phyloP scores from a whole-genome alignment of 2,329 filamentous ascomycete genomes.

The Chaetomium strumarium region DNA sequence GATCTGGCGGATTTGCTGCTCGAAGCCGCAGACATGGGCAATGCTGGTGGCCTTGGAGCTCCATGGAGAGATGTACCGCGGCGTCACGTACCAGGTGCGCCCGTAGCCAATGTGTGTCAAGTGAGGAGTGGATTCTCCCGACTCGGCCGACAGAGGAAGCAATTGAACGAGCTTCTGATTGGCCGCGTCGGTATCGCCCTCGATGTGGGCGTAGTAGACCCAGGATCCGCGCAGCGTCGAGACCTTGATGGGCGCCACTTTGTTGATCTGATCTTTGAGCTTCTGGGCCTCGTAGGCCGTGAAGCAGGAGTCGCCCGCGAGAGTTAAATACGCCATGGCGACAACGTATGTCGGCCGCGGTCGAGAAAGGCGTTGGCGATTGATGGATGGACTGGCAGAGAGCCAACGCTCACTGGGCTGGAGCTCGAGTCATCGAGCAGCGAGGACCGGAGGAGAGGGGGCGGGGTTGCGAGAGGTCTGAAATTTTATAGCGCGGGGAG shows the following conservation, averaged over 20 bases:
- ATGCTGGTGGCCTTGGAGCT: slow-evolving; percentile 95
- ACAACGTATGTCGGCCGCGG: slow-evolving; percentile 7
- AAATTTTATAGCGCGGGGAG: slow-evolving; percentile 21
- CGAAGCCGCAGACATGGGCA: slow-evolving; percentile 81
- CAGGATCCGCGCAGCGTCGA: slow-evolving; percentile 47
- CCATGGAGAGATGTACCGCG: slow-evolving; percentile 91
- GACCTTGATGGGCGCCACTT: slow-evolving; percentile 38
- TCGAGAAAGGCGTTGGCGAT: not conserved
- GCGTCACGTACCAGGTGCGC: slow-evolving; percentile 58
- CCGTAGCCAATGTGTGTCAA: slow-evolving; percentile 40
- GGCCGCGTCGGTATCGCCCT: slow-evolving; percentile 39
- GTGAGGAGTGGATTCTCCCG: slow-evolving; percentile 19
- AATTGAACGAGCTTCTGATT: slow-evolving; percentile 42
- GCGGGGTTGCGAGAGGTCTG: slow-evolving; percentile 12
- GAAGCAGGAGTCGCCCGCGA: slow-evolving; percentile 44
- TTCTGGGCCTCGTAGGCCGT: slow-evolving; percentile 40
- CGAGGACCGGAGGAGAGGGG: slow-evolving; percentile 18
- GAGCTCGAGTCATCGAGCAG: slow-evolving; percentile 16
- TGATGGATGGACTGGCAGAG: slow-evolving; percentile 16
- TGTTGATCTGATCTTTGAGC: slow-evolving; percentile 39
- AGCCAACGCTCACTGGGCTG: slow-evolving; percentile 21
- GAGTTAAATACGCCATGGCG: slow-evolving; percentile 25
- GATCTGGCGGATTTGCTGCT: slow-evolving; percentile 64
- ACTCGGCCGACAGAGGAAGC: slow-evolving; percentile 36
- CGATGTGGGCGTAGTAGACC: slow-evolving; percentile 63